These are phyloP conservation scores for Metschnikowia baotianmanensis DNA, from an alignment of 805 yeast genomes.

Conservation along the genomic window DNA sequence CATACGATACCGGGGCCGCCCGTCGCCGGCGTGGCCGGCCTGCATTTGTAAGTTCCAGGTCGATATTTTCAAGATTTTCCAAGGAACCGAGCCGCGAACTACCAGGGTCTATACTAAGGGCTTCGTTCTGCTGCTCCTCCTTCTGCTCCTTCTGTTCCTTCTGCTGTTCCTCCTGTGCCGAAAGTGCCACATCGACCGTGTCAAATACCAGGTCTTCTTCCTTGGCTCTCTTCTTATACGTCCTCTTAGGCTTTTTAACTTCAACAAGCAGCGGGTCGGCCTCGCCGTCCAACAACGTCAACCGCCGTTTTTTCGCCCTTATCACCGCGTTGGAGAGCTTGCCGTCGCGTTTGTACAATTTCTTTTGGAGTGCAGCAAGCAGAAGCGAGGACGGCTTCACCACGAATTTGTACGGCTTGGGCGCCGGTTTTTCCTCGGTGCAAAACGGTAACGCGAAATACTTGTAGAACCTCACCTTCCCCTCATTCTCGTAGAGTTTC, in stretches of 20 bases:
- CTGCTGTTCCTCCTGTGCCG: neutral
- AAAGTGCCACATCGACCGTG: neutral
- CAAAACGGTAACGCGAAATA: slow-evolving; percentile 34
- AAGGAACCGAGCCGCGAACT: no score
- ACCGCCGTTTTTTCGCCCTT: slow-evolving; percentile 18
- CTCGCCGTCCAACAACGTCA: slow-evolving; percentile 2
- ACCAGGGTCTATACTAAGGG: no score
- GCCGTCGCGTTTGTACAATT: slow-evolving; percentile 21
- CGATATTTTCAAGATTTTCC: slow-evolving; percentile 5
- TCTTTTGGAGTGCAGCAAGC: slow-evolving; percentile 18
- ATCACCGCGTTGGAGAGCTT: slow-evolving; percentile 25
- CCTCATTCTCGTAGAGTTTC: slow-evolving; percentile 68
- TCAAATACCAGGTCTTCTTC: neutral
- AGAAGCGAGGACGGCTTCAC: slow-evolving; percentile 11
- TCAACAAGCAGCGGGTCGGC: neutral
- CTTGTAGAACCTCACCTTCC: slow-evolving; percentile 70
- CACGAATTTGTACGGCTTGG: slow-evolving; percentile 11
- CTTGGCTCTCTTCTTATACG: neutral
- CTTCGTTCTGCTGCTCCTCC: no score
- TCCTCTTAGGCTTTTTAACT: slow-evolving; percentile 2
- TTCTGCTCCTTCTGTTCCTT: no score
- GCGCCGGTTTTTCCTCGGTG: slow-evolving; percentile 13
- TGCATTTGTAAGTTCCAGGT: slow-evolving; percentile 5
- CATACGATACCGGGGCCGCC: slow-evolving; percentile 11
- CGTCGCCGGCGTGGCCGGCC: slow-evolving; percentile 4